Percentiles rank a stretch among this genome's conserved stretches.
Evolutionary conservation across 2,329 filamentous ascomycete species (phyloP).

Genomic region (Aspergillus cejpii): DNA sequence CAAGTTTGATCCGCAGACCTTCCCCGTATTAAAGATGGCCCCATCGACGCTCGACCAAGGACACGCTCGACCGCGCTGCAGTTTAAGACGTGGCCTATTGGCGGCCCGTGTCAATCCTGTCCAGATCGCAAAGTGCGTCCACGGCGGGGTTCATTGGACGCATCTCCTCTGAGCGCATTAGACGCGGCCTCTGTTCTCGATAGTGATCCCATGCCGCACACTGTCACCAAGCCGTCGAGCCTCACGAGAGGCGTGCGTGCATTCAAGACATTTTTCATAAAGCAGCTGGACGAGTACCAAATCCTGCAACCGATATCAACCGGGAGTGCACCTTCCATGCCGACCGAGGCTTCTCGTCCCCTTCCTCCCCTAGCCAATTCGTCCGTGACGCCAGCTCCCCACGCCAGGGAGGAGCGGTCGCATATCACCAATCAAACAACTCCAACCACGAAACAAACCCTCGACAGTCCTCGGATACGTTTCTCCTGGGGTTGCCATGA

Average conservation of each 20-base stretch:
- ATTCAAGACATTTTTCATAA: conserved; percentile 27
- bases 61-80: conserved; percentile 10
- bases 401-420: conserved; percentile 2
- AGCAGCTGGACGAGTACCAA: conserved; percentile 25
- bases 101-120: conserved; percentile 8
- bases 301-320: conserved; percentile 19
- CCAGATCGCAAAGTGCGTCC: conserved; percentile 9
- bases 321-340: conserved; percentile 10
- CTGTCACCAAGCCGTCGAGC: conserved; percentile 19
- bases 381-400: conserved; percentile 8
- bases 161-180: conserved; percentile 13
- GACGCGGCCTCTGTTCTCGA: conserved; percentile 19
- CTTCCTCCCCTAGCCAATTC: conserved; percentile 11
- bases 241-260: conserved; percentile 26
- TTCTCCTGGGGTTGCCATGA: conserved; percentile 12
- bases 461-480: background rate
- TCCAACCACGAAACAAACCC: conserved; percentile 1
- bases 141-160: conserved; percentile 9
- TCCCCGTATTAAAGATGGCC: conserved; percentile 23
- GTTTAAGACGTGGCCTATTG: conserved; percentile 16
- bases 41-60: conserved; percentile 14
- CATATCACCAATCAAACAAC: conserved; percentile 6
- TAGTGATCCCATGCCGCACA: conserved; percentile 14
- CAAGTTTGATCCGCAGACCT: conserved; percentile 16
- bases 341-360: conserved; percentile 5